These are phyloP conservation scores for Erysimum cheiranthoides DNA, from an alignment of 345 rosid species.

Conservation along the genomic window DNA sequence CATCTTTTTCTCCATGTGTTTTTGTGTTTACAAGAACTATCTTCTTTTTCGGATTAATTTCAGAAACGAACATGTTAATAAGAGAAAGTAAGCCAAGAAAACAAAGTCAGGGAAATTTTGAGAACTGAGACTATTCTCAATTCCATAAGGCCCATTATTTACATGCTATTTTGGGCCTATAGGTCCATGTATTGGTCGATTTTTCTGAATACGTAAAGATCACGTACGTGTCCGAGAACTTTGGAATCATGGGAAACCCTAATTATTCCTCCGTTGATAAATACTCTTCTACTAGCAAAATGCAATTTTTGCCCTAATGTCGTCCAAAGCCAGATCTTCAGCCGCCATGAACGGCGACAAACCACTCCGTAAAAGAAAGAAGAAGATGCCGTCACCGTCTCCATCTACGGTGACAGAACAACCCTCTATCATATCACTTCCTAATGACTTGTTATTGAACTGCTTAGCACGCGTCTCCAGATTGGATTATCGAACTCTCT, in stretches of 20 bases:
- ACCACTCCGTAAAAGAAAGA: neutral
- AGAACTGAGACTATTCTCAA: too few species aligned
- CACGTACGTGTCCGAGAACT: neutral
- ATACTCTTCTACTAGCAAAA: neutral
- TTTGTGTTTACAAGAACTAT: neutral
- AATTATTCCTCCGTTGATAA: neutral
- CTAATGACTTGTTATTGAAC: neutral
- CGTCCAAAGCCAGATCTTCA: neutral
- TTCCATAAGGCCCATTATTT: neutral
- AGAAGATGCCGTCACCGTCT: neutral
- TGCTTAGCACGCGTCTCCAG: neutral
- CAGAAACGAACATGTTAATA: neutral
- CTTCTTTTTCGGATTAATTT: slow-evolving; percentile 6
- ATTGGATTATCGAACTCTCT: neutral
- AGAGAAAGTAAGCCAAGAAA: slow-evolving; percentile 27
- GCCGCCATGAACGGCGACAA: neutral
- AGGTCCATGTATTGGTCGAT: neutral
- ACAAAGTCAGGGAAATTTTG: neutral
- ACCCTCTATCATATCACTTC: neutral
- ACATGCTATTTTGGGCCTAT: neutral
- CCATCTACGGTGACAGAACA: neutral
- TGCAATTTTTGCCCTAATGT: neutral
- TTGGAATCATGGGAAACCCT: neutral
- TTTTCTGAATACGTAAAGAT: neutral
- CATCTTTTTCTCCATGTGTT: neutral